phyloP scores from a whole-genome alignment of 2,329 filamentous ascomycete species.

The Claviceps pazoutovae region DNA sequence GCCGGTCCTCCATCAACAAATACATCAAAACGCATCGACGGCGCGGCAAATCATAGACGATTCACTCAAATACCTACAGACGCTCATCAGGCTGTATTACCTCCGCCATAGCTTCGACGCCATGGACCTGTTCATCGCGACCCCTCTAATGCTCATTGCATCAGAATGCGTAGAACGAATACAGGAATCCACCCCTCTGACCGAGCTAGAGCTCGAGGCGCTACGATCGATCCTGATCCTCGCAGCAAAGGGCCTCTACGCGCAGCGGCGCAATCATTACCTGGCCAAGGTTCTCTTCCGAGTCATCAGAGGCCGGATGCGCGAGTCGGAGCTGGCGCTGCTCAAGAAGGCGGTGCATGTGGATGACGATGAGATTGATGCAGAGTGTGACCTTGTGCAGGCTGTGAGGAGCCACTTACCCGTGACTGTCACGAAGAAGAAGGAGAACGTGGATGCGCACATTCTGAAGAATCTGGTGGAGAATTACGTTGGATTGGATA shows the following conservation, averaged over 20 bases:
- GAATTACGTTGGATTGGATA: constrained; percentile 5
- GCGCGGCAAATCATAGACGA: constrained; percentile 11
- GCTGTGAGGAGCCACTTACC: constrained; percentile 18
- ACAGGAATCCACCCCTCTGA: constrained; percentile 1
- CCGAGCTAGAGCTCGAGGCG: constrained; percentile 11
- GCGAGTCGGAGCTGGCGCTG: constrained; percentile 12
- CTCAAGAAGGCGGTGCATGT: constrained; percentile 8
- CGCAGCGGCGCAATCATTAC: constrained; percentile 12
- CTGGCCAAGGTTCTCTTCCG: constrained; percentile 19
- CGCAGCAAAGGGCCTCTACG: constrained; percentile 17
- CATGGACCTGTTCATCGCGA: constrained; percentile 17
- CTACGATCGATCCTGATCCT: constrained; percentile 22
- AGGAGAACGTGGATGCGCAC: constrained; percentile 13
- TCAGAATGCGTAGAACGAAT: constrained; percentile 15
- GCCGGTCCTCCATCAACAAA: constrained; percentile 8
- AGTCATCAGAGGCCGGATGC: constrained; percentile 21
- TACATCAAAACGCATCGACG: background rate
- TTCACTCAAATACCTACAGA: constrained; percentile 11
- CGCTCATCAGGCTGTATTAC: constrained; percentile 17
- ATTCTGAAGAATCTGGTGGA: constrained; percentile 14
- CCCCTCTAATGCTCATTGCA: constrained; percentile 16
- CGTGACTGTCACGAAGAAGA: constrained; percentile 15
- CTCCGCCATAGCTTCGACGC: constrained; percentile 19
- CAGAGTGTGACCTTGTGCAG: constrained; percentile 10
- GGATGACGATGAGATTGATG: constrained; percentile 10